A percentile compares a stretch with the other conserved stretches of the same genome.
Evolutionary conservation across 805 yeast genomes (phyloP).

Genomic region (Priceomyces fermenticarens): DNA sequence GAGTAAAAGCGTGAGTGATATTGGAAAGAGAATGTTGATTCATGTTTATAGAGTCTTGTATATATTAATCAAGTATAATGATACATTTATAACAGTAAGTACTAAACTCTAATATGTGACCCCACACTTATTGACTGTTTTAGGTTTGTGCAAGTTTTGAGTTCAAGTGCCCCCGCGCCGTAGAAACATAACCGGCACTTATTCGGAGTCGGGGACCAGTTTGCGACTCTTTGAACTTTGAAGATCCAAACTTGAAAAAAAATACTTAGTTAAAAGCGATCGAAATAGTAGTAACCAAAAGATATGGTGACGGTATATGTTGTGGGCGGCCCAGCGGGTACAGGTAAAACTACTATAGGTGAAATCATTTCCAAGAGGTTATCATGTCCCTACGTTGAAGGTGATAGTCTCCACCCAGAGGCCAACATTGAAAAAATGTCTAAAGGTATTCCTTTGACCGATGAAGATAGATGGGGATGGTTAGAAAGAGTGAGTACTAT

Average conservation of each 20-base stretch:
- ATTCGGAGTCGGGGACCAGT: no score
- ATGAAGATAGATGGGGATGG: conserved; percentile 95
- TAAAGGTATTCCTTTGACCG: conserved; percentile 73
- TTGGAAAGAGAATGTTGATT: no score
- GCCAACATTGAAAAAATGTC: conserved; percentile 81
- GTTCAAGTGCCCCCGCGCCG: no score
- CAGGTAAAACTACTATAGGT: conserved; percentile 88
- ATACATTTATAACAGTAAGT: background rate
- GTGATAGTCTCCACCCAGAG: conserved; percentile 75
- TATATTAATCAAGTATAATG: background rate
- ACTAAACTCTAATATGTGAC: background rate
- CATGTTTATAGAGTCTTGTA: no score
- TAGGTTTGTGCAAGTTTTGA: no score
- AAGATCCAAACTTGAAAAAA: no score
- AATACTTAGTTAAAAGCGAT: background rate
- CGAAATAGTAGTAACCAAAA: background rate
- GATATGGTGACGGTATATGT: conserved; percentile 41
- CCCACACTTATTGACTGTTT: background rate
- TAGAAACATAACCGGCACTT: no score
- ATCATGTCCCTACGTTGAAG: conserved; percentile 68
- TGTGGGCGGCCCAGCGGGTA: conserved; percentile 95
- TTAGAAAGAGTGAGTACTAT: conserved; percentile 46
- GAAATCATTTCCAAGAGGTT: conserved; percentile 44
- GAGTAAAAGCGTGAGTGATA: no score
- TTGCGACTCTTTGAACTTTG: no score